Conservation (phyloP, 345 rosid genomes). For the Salix suchowensis region DNA sequence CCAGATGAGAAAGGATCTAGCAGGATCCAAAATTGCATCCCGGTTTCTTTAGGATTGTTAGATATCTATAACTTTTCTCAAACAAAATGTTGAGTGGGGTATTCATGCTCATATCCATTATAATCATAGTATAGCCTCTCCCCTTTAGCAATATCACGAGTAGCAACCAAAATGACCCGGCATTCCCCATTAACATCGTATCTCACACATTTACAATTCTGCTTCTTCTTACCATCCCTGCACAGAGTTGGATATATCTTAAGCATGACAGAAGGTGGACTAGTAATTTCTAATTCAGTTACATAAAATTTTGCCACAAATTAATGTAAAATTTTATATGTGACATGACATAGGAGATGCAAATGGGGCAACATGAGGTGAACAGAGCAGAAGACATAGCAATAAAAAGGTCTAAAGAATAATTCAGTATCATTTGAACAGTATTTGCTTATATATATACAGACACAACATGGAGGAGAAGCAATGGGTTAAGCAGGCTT, state of each 20-base stretch:
- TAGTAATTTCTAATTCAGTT: not conserved
- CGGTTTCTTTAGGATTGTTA: slow-evolving; percentile 18
- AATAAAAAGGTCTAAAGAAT: not conserved
- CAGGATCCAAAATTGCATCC: slow-evolving; percentile 39
- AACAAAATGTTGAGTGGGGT: slow-evolving; percentile 87
- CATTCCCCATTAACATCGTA: slow-evolving; percentile 75
- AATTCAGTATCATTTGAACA: not conserved
- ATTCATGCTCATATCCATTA: slow-evolving; percentile 87
- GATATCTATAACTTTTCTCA: slow-evolving; percentile 33
- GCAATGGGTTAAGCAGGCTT: slow-evolving; percentile 32
- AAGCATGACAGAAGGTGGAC: slow-evolving; percentile 11
- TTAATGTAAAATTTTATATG: not conserved
- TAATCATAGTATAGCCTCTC: slow-evolving; percentile 95
- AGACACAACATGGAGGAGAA: slow-evolving; percentile 5
- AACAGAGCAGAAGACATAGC: not conserved
- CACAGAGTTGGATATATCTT: slow-evolving; percentile 32
- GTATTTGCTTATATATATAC: not conserved
- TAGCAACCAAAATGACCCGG: slow-evolving; percentile 83
- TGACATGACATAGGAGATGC: not conserved
- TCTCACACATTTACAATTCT: slow-evolving; percentile 94
- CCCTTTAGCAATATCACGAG: slow-evolving; percentile 72
- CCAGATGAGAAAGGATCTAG: slow-evolving; percentile 18
- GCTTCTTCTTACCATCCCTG: slow-evolving; percentile 90
- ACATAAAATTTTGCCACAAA: not conserved
- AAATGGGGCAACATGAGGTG: not conserved